phyloP scores from a whole-genome alignment of 2,329 filamentous ascomycete species.

The Colletotrichum musicola region DNA sequence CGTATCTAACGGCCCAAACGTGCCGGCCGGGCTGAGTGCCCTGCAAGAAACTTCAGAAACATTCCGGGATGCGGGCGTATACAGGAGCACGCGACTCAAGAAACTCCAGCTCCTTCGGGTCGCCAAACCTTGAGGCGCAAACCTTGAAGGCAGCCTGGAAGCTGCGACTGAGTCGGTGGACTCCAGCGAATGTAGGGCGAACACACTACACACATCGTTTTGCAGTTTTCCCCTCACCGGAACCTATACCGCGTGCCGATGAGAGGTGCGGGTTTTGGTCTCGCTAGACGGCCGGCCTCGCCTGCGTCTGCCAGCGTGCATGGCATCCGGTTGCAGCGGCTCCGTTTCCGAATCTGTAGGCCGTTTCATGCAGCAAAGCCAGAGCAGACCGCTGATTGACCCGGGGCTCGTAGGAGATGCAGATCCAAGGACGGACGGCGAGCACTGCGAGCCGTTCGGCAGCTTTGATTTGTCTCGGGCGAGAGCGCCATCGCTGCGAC shows the following conservation, averaged over 20 bases:
- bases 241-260: background rate
- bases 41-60: background rate
- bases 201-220: background rate
- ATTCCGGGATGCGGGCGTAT: background rate
- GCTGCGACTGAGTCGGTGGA: background rate
- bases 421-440: conserved; percentile 23
- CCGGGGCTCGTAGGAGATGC: conserved; percentile 5
- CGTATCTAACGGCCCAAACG: conserved; percentile 3
- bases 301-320: conserved; percentile 6
- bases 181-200: background rate
- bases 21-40: conserved; percentile 1
- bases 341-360: conserved; percentile 36
- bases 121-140: background rate
- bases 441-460: conserved; percentile 3
- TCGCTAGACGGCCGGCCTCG: background rate
- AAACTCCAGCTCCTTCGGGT: background rate
- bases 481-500: conserved; percentile 1
- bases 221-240: background rate
- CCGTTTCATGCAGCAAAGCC: conserved; percentile 32
- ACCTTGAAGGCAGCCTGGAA: background rate
- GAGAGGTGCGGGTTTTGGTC: background rate
- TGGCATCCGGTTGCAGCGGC: conserved; percentile 5
- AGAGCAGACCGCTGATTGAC: conserved; percentile 23
- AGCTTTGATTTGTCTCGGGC: conserved; percentile 23
- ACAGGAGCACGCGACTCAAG: conserved; percentile 4